A percentile compares a stretch with the other conserved stretches of the same genome.
These are phyloP conservation scores for Cucurbita pepo DNA, from an alignment of 306 rosid genomes.

Conservation along the genomic window DNA sequence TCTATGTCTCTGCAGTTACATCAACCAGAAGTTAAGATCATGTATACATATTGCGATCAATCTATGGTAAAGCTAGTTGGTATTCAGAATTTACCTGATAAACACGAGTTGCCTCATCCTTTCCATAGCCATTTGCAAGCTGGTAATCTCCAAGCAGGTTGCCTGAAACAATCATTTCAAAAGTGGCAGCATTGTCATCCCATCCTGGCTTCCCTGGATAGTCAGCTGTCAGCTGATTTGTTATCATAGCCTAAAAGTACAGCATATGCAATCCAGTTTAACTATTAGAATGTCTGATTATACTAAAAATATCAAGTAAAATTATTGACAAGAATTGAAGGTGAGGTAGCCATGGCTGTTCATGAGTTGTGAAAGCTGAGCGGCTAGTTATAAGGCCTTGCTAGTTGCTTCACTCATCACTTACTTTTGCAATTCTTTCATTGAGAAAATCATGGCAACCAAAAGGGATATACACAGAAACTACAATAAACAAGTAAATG, in stretches of 20 bases:
- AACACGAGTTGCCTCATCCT: slow-evolving; percentile 36
- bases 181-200: slow-evolving; percentile 75
- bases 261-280: slow-evolving; percentile 1
- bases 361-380: not conserved
- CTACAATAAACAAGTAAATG: not conserved
- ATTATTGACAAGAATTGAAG: not conserved
- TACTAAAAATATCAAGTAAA: not conserved
- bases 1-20: slow-evolving; percentile 69
- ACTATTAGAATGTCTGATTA: not conserved
- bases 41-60: not conserved
- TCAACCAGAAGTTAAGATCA: not conserved
- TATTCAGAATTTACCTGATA: slow-evolving; percentile 36
- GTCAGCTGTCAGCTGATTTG: slow-evolving; percentile 52
- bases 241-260: slow-evolving; percentile 39
- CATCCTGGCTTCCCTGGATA: slow-evolving; percentile 73
- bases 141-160: slow-evolving; percentile 82
- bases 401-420: not conserved
- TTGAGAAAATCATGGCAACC: not conserved
- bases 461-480: not conserved
- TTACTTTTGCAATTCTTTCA: not conserved
- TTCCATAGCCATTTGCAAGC: slow-evolving; percentile 77
- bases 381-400: not conserved
- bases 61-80: not conserved
- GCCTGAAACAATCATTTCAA: slow-evolving; percentile 56
- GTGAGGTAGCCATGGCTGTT: not conserved